Conservation (phyloP, 2,329 filamentous ascomycete genomes). For the Cercospora nicotianae region DNA sequence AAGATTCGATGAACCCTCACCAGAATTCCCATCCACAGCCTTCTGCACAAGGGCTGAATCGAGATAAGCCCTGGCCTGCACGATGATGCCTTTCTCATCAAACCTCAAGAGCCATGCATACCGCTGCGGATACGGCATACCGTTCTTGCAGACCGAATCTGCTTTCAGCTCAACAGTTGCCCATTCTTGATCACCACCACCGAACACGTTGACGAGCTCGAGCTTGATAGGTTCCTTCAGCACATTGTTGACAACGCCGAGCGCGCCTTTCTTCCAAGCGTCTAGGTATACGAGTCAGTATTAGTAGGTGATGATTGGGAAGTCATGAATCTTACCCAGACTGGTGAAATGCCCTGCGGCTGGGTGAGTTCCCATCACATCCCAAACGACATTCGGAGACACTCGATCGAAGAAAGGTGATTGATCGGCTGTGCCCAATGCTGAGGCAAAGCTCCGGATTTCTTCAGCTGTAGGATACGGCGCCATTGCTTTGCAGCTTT, state of each 20-base stretch:
- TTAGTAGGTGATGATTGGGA: not conserved
- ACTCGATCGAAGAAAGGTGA: constrained; percentile 34
- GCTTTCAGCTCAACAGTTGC: constrained; percentile 34
- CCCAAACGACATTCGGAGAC: constrained; percentile 32
- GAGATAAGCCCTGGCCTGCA: constrained; percentile 32
- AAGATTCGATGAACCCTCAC: not conserved
- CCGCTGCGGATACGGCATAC: constrained; percentile 33
- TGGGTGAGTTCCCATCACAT: constrained; percentile 35
- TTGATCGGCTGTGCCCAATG: constrained; percentile 27
- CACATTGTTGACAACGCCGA: constrained; percentile 29
- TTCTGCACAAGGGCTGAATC: constrained; percentile 33
- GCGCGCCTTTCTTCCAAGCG: constrained; percentile 33
- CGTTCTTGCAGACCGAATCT: constrained; percentile 33
- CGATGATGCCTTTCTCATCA: constrained; percentile 31
- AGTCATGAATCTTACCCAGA: constrained; percentile 19
- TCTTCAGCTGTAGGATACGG: constrained; percentile 27
- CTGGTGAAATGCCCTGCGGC: constrained; percentile 32
- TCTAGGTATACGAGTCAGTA: constrained; percentile 14
- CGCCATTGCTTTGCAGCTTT: not conserved
- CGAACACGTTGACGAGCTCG: constrained; percentile 32
- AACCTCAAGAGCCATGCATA: constrained; percentile 36
- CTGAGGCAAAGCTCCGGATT: constrained; percentile 27
- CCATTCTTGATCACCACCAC: constrained; percentile 33
- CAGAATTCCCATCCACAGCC: constrained; percentile 28
- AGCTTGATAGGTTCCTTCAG: constrained; percentile 30